Evolutionary conservation across 805 yeast species (phyloP).

Genomic region (Nakazawaea populi): DNA sequence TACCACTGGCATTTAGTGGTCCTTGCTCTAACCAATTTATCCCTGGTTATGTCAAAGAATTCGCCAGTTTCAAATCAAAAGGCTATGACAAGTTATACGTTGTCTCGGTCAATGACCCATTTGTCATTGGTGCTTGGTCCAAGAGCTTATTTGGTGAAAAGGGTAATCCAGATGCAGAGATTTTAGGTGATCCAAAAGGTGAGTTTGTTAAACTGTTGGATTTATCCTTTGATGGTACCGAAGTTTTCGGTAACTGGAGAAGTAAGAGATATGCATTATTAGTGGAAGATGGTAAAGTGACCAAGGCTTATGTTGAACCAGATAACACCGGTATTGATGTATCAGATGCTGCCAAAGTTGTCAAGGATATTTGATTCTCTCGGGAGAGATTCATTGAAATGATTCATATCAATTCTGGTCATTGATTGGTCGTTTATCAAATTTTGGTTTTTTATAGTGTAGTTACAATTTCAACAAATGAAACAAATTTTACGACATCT

Average conservation of each 20-base stretch:
- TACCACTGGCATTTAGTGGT: slow-evolving; percentile 78
- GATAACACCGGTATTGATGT: slow-evolving; percentile 68
- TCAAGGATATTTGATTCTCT: slow-evolving; percentile 17
- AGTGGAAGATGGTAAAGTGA: slow-evolving; percentile 70
- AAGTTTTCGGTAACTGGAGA: slow-evolving; percentile 71
- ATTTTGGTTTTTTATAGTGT: too few relatives aligned
- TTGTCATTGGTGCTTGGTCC: slow-evolving; percentile 81
- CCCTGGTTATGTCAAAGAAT: slow-evolving; percentile 61
- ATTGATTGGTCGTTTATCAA: too few relatives aligned
- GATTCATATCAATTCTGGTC: too few relatives aligned
- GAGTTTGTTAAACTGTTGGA: slow-evolving; percentile 63
- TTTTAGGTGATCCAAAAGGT: slow-evolving; percentile 78
- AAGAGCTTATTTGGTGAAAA: slow-evolving; percentile 26
- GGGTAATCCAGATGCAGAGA: slow-evolving; percentile 21
- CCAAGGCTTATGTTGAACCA: slow-evolving; percentile 67
- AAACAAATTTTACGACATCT: too few relatives aligned
- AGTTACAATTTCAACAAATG: too few relatives aligned
- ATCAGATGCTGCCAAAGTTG: slow-evolving; percentile 40
- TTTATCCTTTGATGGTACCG: slow-evolving; percentile 67
- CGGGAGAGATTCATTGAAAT: too few relatives aligned
- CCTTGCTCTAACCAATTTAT: slow-evolving; percentile 69
- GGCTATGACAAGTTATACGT: slow-evolving; percentile 63
- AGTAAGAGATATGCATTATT: slow-evolving; percentile 71
- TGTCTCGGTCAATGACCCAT: slow-evolving; percentile 81
- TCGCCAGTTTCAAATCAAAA: slow-evolving; percentile 49